Evolutionary conservation across 257 asterid species (phyloP), one percentile per base, ranked within the genome.

Genomic region (Scutellaria barbata): DNA sequence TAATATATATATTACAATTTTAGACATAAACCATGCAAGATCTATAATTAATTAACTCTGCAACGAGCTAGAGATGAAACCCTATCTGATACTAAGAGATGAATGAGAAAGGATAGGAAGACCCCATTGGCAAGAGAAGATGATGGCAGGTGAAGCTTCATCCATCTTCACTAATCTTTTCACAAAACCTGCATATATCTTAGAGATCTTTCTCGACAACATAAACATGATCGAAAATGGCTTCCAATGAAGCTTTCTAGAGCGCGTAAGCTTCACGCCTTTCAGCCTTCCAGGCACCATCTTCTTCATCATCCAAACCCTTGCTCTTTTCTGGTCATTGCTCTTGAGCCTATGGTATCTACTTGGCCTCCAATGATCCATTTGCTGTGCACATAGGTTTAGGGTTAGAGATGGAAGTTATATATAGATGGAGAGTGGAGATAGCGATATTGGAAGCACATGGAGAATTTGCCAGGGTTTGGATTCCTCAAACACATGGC

Each of bases 161-260:
- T 85, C 88, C 82, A 85, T 77, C 73, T 81, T 85, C 83, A 79
- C 69, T 22, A 22, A 1, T 68, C 79, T 55, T 14, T 76, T 79
- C n/a, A 81, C 75, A n/a, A 76, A 74, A 4, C 74, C 83, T 8
- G 48, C 68, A 67, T 65, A 85, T 0, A 82, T 77, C 43, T 81
- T 75, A 6, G 75, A 84, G 76, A 88, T 80, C 86, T 55, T 90
- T 62, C 84, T 86, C 4, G 95, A 87, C 74, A 88, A 62, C 17
- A 76, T 12, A 25, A 77, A 69, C 40, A 75, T 66, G 37, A 86
- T 54, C 12, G 85, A 81, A 66, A 83, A 83, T 13, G 90, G 86
- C 90, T 85, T 88, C 96, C 96, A 90, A n/a, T 82, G 83, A 83
- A 88, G 39, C 83, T 79, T 88, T 46, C 77, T 82, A 0, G 81